These are phyloP conservation scores for Cenococcum geophilum DNA, from an alignment of 495 filamentous ascomycete genomes.

Conservation along the genomic window DNA sequence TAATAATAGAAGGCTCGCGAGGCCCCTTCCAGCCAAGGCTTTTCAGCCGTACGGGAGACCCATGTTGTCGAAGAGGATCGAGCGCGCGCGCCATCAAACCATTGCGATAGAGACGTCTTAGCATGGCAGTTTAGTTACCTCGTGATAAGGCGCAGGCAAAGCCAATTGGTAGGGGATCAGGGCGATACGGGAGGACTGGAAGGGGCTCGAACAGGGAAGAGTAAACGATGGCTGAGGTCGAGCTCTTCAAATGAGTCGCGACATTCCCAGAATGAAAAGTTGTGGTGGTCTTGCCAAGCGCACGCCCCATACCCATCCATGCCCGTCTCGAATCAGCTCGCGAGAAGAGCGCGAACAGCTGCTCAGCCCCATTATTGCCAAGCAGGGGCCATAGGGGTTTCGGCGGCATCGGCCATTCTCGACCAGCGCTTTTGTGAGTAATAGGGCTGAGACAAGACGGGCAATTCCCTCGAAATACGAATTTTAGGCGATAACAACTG, in stretches of 20 bases:
- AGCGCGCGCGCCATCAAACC: background rate
- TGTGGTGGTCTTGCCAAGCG: too few relatives aligned
- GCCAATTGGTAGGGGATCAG: background rate
- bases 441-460: too few relatives aligned
- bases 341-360: background rate
- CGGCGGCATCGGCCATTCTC: too few relatives aligned
- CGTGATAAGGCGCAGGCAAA: background rate
- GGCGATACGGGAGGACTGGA: background rate
- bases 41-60: background rate
- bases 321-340: too few relatives aligned
- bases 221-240: background rate
- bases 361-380: constrained; percentile 1
- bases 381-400: background rate
- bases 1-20: background rate
- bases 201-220: background rate
- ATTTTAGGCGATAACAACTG: too few relatives aligned
- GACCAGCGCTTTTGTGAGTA: too few relatives aligned
- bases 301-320: too few relatives aligned
- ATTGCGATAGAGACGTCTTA: background rate
- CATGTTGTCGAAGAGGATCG: background rate
- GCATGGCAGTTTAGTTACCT: background rate
- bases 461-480: too few relatives aligned
- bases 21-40: background rate
- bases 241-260: background rate
- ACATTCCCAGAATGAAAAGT: too few relatives aligned